phyloP scores from a whole-genome alignment of 805 yeast species.

The Cyberlindnera xylosilytica region DNA sequence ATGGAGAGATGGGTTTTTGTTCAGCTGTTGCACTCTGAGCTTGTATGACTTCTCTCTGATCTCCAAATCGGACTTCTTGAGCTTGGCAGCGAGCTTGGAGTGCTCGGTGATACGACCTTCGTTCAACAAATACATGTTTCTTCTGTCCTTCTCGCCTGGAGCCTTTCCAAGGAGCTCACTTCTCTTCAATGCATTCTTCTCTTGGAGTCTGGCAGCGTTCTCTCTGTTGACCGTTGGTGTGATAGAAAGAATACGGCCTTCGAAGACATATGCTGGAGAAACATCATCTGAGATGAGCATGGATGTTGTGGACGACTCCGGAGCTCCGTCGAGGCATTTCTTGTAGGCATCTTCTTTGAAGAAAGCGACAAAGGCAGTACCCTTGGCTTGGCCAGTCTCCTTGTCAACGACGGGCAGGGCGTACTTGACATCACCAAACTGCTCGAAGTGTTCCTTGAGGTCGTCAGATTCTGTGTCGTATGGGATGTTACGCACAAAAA shows the following conservation, averaged over 20 bases:
- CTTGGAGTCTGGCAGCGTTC: conserved; percentile 72
- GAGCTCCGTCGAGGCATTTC: conserved; percentile 74
- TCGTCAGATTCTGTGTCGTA: conserved; percentile 87
- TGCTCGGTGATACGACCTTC: conserved; percentile 88
- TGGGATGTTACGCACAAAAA: conserved; percentile 91
- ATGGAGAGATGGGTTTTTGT: conserved; percentile 88
- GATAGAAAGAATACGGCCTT: conserved; percentile 85
- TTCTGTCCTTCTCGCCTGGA: conserved; percentile 74
- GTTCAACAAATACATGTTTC: conserved; percentile 81
- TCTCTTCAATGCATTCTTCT: conserved; percentile 69
- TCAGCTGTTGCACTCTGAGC: conserved; percentile 83
- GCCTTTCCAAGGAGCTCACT: conserved; percentile 76
- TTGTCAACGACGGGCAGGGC: conserved; percentile 92
- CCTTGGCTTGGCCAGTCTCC: conserved; percentile 81
- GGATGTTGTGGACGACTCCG: conserved; percentile 59
- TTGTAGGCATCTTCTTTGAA: conserved; percentile 55
- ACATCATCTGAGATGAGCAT: conserved; percentile 90
- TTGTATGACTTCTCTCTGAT: conserved; percentile 84
- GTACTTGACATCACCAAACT: conserved; percentile 85
- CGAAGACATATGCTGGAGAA: conserved; percentile 81
- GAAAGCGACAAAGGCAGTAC: conserved; percentile 95
- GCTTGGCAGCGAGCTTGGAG: conserved; percentile 69
- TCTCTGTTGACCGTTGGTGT: conserved; percentile 84
- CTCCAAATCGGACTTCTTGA: conserved; percentile 74
- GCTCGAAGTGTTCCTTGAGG: conserved; percentile 68